phyloP scores from a whole-genome alignment of 176 grass and related monocot species.

The Canna indica region DNA sequence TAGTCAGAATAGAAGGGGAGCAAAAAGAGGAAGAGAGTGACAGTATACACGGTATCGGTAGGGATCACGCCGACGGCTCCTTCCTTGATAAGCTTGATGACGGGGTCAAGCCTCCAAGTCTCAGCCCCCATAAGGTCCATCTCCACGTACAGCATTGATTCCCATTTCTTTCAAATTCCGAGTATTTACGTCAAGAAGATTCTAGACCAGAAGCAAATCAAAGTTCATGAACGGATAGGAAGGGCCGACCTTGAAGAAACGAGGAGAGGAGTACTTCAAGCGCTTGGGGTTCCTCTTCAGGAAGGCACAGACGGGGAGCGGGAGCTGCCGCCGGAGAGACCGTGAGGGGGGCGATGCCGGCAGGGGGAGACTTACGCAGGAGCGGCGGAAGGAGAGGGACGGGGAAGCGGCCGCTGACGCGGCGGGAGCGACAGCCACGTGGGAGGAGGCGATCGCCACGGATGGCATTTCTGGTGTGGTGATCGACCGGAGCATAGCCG shows the following conservation, averaged over 20 bases:
- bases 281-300: constrained; percentile 83
- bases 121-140: constrained; percentile 60
- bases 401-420: not conserved
- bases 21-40: not conserved
- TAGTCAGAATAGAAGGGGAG: not conserved
- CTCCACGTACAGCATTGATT: constrained; percentile 52
- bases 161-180: constrained; percentile 43
- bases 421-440: too few relatives aligned
- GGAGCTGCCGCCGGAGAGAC: constrained; percentile 12
- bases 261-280: constrained; percentile 67
- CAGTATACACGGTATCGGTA: constrained; percentile 78
- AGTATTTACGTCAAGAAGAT: not conserved
- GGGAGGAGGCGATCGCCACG: not conserved
- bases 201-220: not conserved
- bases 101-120: constrained; percentile 67
- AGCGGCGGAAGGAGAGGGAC: constrained; percentile 22
- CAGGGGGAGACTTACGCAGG: constrained; percentile 9
- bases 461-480: not conserved
- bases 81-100: constrained; percentile 62
- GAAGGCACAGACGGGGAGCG: constrained; percentile 31
- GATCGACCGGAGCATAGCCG: not conserved
- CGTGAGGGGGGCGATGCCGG: not conserved
- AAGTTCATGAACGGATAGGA: not conserved
- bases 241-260: constrained; percentile 52
- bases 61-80: constrained; percentile 79